Evolutionary conservation across 306 rosid genomes (phyloP), one percentile per base, ranked within the genome.

Genomic region (Fragaria nilgerrensis): DNA sequence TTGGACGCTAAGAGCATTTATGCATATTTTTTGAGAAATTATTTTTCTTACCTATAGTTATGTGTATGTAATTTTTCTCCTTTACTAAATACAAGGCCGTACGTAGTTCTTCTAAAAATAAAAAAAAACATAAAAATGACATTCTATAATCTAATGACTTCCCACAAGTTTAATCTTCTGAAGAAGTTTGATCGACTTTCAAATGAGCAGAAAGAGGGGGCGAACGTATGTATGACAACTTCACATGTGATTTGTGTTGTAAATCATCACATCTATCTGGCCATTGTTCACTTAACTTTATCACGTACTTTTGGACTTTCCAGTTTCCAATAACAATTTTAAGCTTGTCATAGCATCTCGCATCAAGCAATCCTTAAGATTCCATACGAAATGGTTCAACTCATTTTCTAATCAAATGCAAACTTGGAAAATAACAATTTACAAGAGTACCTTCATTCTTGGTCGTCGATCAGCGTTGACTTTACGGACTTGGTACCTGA

Each of bases 391-490:
- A 66, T 36, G 34, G 11, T 22, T 11, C 1, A 16, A 25, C 1
- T 56, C 14, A 22, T 53, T 9, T 58, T 58, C 0, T 2, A 16
- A 11, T 11, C 7, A 62, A 62, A 62, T 62, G 2, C 19, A 17
- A 29, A 20, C 4, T 2, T 32, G 36, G 36, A 32, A 32, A 36
- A 8, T 15, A 37, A 49, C 15, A 25, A 16, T 22, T 5, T 39
- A 34, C 8, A 67, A 15, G 36, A 20, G 43, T 89, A 94, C 98
- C 95, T 94, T 90, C 93, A 89, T 86, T 79, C 95, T 94, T 81
- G 96, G 96, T 82, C 98, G 96, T 90, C 81, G 85, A 89, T 94
- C 93, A 2, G 91, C 93, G 65, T 94, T 94, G 85, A 89, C 90
- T 67, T 92, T 94, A 7, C 90, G 86, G 14, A 92, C 98, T 68